A percentile compares a stretch with the other conserved stretches of the same genome.
phyloP scores from a whole-genome alignment of 2,329 filamentous ascomycete species.

The Arthrobotrys megalospora region DNA sequence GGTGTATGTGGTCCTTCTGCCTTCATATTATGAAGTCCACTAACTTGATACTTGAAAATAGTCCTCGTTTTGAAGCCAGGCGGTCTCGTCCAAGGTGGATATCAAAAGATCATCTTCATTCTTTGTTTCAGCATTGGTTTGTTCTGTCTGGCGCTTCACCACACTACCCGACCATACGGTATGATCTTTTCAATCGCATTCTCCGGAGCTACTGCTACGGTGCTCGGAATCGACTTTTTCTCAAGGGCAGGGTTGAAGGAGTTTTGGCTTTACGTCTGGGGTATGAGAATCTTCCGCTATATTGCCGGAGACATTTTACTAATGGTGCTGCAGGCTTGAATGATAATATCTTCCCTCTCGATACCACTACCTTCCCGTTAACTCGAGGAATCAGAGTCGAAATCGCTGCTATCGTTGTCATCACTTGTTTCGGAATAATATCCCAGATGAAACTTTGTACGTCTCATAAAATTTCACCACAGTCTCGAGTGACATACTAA shows the following conservation, averaged over 20 bases:
- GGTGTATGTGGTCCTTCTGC: constrained; percentile 69
- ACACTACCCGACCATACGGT: constrained; percentile 82
- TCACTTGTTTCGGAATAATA: constrained; percentile 81
- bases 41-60: constrained; percentile 39
- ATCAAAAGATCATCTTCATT: constrained; percentile 82
- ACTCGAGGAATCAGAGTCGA: constrained; percentile 90
- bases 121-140: constrained; percentile 77
- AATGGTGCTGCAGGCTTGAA: constrained; percentile 74
- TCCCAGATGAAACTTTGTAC: constrained; percentile 91
- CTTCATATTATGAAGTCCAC: constrained; percentile 5
- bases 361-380: constrained; percentile 83
- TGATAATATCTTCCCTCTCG: constrained; percentile 81
- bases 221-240: constrained; percentile 92
- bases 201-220: constrained; percentile 81
- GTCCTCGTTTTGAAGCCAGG: constrained; percentile 82
- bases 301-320: constrained; percentile 10
- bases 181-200: constrained; percentile 85
- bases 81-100: constrained; percentile 77
- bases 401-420: constrained; percentile 81
- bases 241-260: constrained; percentile 92
- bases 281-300: constrained; percentile 67
- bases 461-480: constrained; percentile 72
- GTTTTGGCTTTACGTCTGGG: constrained; percentile 95
- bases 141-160: constrained; percentile 84
- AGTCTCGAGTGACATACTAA: constrained; percentile 62